Conservation (phyloP, 169 alveolate genomes). For the Plasmodium gonderi region DNA sequence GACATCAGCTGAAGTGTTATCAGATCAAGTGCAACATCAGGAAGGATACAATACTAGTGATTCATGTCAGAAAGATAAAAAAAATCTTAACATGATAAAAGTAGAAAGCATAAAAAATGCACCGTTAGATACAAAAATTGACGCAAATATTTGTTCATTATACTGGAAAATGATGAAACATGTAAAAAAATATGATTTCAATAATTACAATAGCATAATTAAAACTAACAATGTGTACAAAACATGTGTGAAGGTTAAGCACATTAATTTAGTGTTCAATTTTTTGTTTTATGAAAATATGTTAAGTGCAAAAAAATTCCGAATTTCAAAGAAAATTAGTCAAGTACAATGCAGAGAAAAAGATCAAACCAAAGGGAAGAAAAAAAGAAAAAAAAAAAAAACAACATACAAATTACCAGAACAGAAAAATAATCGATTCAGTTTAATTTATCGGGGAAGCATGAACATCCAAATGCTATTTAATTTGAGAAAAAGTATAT, state of each 20-base stretch:
- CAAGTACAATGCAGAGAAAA: too few relatives aligned
- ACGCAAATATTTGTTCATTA: background rate
- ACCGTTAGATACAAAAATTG: background rate
- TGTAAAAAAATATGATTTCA: constrained; percentile 1
- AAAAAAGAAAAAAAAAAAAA: background rate
- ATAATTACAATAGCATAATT: background rate
- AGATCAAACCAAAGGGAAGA: background rate
- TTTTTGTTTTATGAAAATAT: constrained; percentile 37
- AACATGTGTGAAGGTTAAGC: background rate
- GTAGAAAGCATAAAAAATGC: background rate
- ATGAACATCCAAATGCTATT: background rate
- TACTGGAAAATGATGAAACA: constrained; percentile 7
- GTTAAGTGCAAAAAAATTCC: background rate
- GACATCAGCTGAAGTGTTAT: background rate
- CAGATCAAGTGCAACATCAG: background rate
- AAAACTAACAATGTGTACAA: constrained; percentile 31
- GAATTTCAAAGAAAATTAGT: background rate
- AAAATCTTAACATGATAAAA: background rate
- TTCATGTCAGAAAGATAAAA: background rate
- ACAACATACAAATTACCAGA: too few relatives aligned
- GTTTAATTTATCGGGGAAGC: constrained; percentile 20
- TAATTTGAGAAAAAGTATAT: constrained; percentile 25
- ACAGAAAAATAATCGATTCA: background rate
- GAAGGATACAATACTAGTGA: background rate
- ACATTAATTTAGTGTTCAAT: background rate